Evolutionary conservation across 2,329 filamentous ascomycete species (phyloP).

Genomic region (Arthrocladium fulminans): DNA sequence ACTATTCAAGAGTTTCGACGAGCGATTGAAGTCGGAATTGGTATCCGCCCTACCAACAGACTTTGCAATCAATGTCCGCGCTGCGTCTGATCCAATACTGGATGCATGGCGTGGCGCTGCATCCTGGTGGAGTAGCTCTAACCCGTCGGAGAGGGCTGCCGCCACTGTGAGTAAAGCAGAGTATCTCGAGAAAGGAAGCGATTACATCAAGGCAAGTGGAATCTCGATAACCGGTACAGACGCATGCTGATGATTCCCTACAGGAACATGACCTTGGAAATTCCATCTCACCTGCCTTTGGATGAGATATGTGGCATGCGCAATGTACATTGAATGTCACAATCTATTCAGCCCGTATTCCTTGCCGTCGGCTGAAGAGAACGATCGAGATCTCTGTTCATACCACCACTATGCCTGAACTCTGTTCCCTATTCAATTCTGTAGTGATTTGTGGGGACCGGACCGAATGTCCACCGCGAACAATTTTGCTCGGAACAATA

Average conservation of each 20-base stretch:
- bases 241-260: not conserved
- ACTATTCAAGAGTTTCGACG: conserved; percentile 77
- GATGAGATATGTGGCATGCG: not conserved
- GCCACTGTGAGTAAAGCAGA: conserved; percentile 70
- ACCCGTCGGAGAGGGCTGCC: conserved; percentile 48
- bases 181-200: conserved; percentile 81
- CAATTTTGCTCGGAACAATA: too few species aligned
- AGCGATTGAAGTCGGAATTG: conserved; percentile 65
- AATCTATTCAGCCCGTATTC: not conserved
- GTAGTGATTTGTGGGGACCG: not conserved
- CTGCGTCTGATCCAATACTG: conserved; percentile 64
- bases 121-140: conserved; percentile 57
- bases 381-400: too few species aligned
- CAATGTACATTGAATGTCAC: not conserved
- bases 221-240: not conserved
- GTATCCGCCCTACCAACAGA: conserved; percentile 62
- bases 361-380: too few species aligned
- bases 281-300: not conserved
- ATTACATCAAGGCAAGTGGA: conserved; percentile 70
- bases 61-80: conserved; percentile 58
- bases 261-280: not conserved
- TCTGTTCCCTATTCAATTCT: not conserved
- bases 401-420: not conserved
- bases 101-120: conserved; percentile 95
- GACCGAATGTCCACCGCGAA: too few species aligned